phyloP scores from a whole-genome alignment of 305 asterid species.

The Fraxinus dipetala region DNA sequence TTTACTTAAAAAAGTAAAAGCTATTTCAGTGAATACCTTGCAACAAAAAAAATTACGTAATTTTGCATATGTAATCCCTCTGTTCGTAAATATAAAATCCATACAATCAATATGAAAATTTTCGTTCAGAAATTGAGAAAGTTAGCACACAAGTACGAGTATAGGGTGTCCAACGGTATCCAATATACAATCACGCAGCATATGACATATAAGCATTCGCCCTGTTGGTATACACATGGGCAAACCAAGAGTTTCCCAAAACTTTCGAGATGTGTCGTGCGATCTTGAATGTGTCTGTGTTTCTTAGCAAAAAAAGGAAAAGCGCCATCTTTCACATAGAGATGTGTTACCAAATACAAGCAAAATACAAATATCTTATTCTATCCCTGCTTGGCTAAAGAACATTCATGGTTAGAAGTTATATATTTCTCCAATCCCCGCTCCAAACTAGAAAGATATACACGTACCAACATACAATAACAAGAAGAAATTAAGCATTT shows the following conservation, averaged over 20 bases:
- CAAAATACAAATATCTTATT: neutral
- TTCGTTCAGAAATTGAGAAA: neutral
- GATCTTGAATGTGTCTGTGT: neutral
- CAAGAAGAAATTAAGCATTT: neutral
- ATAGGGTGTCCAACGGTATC: neutral
- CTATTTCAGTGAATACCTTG: neutral
- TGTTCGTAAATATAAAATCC: neutral
- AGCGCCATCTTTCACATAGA: neutral
- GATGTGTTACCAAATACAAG: neutral
- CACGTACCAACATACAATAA: neutral
- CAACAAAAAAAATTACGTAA: neutral
- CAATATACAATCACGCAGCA: neutral
- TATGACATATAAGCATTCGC: neutral
- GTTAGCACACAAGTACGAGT: neutral
- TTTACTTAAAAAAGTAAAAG: neutral
- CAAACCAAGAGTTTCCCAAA: neutral
- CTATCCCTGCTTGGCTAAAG: neutral
- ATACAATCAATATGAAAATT: neutral
- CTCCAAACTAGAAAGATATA: neutral
- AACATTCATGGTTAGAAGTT: neutral
- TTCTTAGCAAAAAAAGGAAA: neutral
- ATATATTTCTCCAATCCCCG: neutral
- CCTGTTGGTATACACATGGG: neutral
- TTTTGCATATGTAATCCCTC: neutral
- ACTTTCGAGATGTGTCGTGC: neutral